phyloP scores from a whole-genome alignment of 2,329 filamentous ascomycete species.

The Amauroascus verrucosus region DNA sequence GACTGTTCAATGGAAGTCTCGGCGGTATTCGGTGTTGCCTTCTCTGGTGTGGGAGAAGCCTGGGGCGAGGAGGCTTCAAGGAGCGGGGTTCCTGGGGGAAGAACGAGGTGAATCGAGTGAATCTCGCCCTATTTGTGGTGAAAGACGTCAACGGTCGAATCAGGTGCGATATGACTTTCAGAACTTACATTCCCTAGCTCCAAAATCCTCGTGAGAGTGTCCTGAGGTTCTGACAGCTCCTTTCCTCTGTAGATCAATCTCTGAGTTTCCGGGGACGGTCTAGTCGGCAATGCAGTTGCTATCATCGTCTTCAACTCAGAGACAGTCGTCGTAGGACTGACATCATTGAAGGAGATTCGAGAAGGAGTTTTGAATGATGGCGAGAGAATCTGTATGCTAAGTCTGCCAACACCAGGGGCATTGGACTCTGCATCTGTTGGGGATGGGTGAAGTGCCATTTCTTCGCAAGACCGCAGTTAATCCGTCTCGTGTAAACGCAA shows the following conservation, averaged over 20 bases:
- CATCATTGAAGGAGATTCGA: constrained; percentile 29
- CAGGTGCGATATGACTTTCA: background rate
- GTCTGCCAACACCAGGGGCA: background rate
- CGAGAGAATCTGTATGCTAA: constrained; percentile 32
- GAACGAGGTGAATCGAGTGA: constrained; percentile 32
- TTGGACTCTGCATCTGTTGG: background rate
- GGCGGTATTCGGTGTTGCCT: background rate
- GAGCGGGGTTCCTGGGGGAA: constrained; percentile 30
- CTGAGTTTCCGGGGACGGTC: constrained; percentile 40
- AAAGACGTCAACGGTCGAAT: background rate
- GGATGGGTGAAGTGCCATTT: background rate
- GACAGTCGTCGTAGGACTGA: constrained; percentile 38
- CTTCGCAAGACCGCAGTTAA: background rate
- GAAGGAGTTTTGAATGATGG: constrained; percentile 31
- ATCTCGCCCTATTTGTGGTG: constrained; percentile 1
- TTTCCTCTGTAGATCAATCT: constrained; percentile 50
- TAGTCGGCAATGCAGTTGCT: constrained; percentile 38
- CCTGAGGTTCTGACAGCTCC: constrained; percentile 41
- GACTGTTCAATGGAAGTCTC: background rate
- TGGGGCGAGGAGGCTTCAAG: constrained; percentile 2
- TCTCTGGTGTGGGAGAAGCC: background rate
- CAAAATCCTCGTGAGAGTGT: constrained; percentile 42
- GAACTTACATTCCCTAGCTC: constrained; percentile 41
- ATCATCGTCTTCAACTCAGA: constrained; percentile 45
- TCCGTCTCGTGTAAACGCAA: too few species aligned